Evolutionary conservation across 108 stramenopile species (phyloP), one percentile per base, ranked within the genome.

Genomic region (Tribonema minus): DNA sequence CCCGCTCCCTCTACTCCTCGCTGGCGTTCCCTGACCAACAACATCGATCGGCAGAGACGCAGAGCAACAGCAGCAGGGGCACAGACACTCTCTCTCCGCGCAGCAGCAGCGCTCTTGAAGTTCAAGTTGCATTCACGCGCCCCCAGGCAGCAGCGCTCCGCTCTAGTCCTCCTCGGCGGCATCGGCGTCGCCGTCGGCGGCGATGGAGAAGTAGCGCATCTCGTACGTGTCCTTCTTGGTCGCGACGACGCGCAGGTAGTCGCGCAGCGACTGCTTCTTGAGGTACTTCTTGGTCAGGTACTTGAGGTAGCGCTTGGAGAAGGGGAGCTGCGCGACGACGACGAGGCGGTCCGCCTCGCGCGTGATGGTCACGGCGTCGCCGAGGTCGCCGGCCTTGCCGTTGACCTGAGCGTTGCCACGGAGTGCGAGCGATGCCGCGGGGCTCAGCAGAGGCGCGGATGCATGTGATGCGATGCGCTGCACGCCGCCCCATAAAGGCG

Each of bases 211-310:
- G 85, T 88, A 86, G 28, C 81, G 81, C 54, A 88, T 34, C 86
- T 87, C 87, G 69, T 86, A 88, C 27, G 93, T 93, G 84, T 91
- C 91, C 90, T 96, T 96, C 80, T 86, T 86, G n/a, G 90, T 85
- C 54, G 96, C 96, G 71, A 99, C 91, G 25, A 99, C 96, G 67
- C 93, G 95, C 54, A 99, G 85, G 88, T 94, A 99, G 91, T 97
- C 95, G 61, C 94, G 92, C 68, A 97, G 87, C 84, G 94, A 92
- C 80, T 95, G 94, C 90, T 97, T 96, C 92, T 96, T 96, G 84
- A 99, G 91, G 93, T 95, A 97, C 82, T 96, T 91, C 92, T 99
- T 99, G 71, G 94, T 88, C 26, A 99, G 87, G 88, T 97, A 99
- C 86, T 99, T 99, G 46, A 99, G 85, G 87, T 99, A 96, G 71